Conservation (phyloP, 768 basidiomycete genomes). For the Sistotremastrum niveocremeum region DNA sequence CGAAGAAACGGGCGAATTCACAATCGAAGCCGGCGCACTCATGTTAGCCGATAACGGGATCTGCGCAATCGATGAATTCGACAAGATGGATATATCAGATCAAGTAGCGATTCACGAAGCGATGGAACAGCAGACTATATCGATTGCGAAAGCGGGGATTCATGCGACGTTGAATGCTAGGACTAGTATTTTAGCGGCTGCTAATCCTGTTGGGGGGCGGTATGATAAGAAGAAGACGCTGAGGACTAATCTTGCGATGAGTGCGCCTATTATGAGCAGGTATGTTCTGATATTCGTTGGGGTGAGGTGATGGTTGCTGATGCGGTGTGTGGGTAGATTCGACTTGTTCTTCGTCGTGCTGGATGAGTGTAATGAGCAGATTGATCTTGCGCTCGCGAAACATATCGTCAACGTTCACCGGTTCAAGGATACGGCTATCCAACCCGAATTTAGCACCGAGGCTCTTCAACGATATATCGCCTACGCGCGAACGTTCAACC, state of each 20-base stretch:
- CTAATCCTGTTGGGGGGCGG: constrained; percentile 93
- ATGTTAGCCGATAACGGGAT: constrained; percentile 99
- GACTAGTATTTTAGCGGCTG: constrained; percentile 94
- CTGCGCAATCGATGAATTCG: constrained; percentile 99
- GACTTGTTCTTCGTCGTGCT: constrained; percentile 97
- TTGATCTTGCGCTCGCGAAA: constrained; percentile 84
- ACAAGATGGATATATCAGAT: constrained; percentile 99
- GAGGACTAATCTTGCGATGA: constrained; percentile 92
- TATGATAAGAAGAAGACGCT: constrained; percentile 92
- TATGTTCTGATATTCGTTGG: constrained; percentile 98
- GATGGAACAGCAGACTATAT: constrained; percentile 99
- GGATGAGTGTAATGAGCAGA: constrained; percentile 90
- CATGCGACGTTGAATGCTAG: constrained; percentile 97
- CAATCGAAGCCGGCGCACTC: constrained; percentile 96
- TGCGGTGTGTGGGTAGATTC: constrained; percentile 30
- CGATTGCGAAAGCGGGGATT: constrained; percentile 97
- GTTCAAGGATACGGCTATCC: constrained; percentile 86
- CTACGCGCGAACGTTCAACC: constrained; percentile 94
- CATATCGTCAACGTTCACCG: constrained; percentile 98
- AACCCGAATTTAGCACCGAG: constrained; percentile 95
- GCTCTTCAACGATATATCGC: constrained; percentile 93
- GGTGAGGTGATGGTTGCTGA: constrained; percentile 19
- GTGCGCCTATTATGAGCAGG: constrained; percentile 96
- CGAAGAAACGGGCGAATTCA: constrained; percentile 98
- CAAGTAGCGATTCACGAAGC: constrained; percentile 99